Conservation (phyloP, 441 rosid species). For the Arabidopsis lyrata region DNA sequence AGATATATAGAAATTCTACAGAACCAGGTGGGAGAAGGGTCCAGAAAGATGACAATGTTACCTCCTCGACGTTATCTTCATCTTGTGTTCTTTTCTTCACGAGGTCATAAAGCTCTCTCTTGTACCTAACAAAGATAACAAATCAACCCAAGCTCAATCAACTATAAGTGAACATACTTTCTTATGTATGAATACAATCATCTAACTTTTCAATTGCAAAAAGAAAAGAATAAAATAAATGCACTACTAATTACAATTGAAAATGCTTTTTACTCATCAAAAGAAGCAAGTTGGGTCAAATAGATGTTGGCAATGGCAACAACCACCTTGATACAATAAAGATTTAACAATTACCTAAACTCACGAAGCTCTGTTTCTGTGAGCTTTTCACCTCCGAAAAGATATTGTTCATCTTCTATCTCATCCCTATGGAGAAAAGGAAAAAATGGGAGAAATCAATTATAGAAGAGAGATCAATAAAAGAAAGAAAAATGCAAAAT, state of each 20-base stretch:
- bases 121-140: constrained; percentile 64
- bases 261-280: not conserved
- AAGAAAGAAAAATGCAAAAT: constrained; percentile 2
- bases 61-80: constrained; percentile 76
- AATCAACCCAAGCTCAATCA: constrained; percentile 30
- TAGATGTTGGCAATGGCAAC: constrained; percentile 22
- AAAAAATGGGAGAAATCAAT: constrained; percentile 32
- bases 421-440: constrained; percentile 54
- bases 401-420: constrained; percentile 76
- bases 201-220: constrained; percentile 9
- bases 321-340: constrained; percentile 22
- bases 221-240: not conserved
- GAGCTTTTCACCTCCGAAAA: constrained; percentile 77
- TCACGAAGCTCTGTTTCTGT: constrained; percentile 77
- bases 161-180: constrained; percentile 21
- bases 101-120: constrained; percentile 83
- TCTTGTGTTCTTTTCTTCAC: constrained; percentile 81
- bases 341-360: constrained; percentile 56
- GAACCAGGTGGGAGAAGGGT: constrained; percentile 8
- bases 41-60: constrained; percentile 44
- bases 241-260: not conserved
- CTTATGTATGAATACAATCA: constrained; percentile 4
- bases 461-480: constrained; percentile 21
- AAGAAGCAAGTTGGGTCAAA: constrained; percentile 17
- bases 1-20: not conserved